phyloP scores from a whole-genome alignment of 2,329 filamentous ascomycete genomes.

The Tolypocladium ophioglossoides region DNA sequence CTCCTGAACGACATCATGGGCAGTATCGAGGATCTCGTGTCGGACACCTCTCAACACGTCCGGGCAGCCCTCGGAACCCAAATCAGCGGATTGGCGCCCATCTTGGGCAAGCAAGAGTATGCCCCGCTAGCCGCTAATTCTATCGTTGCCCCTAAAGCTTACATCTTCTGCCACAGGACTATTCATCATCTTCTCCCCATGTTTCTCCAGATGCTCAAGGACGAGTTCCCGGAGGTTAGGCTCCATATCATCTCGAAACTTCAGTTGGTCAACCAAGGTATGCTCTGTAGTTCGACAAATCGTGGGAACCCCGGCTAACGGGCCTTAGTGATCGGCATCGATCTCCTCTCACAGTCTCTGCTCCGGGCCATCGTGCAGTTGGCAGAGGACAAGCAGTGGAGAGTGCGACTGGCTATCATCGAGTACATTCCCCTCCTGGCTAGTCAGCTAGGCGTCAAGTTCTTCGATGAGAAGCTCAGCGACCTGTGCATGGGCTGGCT shows the following conservation, averaged over 20 bases:
- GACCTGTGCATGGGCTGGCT: conserved; percentile 97
- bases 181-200: conserved; percentile 95
- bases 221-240: conserved; percentile 95
- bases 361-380: conserved; percentile 95
- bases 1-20: conserved; percentile 95
- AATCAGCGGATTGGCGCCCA: conserved; percentile 92
- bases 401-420: conserved; percentile 94
- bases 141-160: not conserved
- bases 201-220: conserved; percentile 99
- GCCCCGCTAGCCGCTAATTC: conserved; percentile 19
- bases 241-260: conserved; percentile 99
- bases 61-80: conserved; percentile 91
- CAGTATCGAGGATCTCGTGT: conserved; percentile 90
- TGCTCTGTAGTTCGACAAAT: conserved; percentile 9
- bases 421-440: conserved; percentile 97
- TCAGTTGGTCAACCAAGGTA: conserved; percentile 93
- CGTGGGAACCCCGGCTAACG: conserved; percentile 7
- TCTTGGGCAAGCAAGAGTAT: conserved; percentile 95
- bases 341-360: conserved; percentile 89
- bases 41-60: conserved; percentile 93
- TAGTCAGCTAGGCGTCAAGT: conserved; percentile 89
- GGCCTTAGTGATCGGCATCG: conserved; percentile 84
- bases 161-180: conserved; percentile 46
- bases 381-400: conserved; percentile 98
- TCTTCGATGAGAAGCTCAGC: conserved; percentile 96